Evolutionary conservation across 1,139 yeast species (phyloP).

Genomic region (Yamadazyma atmosphaerica): DNA sequence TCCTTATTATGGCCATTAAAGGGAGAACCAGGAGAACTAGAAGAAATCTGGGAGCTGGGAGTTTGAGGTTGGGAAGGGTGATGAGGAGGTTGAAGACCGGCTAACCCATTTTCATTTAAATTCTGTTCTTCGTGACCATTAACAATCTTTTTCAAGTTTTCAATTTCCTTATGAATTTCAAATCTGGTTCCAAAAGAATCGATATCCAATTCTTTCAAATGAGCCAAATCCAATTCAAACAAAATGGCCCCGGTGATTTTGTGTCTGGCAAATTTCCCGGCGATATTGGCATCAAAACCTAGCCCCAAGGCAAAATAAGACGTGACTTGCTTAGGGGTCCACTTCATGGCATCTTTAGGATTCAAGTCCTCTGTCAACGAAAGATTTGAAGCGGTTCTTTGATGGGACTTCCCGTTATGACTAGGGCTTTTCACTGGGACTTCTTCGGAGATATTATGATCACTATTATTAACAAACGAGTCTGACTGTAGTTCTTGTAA

Average conservation of each 20-base stretch:
- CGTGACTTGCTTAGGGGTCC: constrained; percentile 88
- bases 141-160: constrained; percentile 49
- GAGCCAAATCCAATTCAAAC: constrained; percentile 80
- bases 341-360: constrained; percentile 53
- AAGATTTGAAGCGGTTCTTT: constrained; percentile 17
- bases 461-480: constrained; percentile 11
- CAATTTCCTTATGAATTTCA: constrained; percentile 88
- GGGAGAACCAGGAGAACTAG: constrained; percentile 2
- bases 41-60: not conserved
- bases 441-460: constrained; percentile 5
- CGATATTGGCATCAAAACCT: constrained; percentile 72
- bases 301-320: constrained; percentile 64
- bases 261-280: constrained; percentile 81
- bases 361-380: constrained; percentile 40
- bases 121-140: constrained; percentile 9
- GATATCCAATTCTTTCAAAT: constrained; percentile 88
- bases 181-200: constrained; percentile 93
- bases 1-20: constrained; percentile 7
- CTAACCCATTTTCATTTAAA: not conserved
- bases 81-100: constrained; percentile 1
- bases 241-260: constrained; percentile 86
- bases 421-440: not conserved
- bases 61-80: constrained; percentile 2
- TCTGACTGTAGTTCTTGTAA: constrained; percentile 63
- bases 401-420: constrained; percentile 10